Conservation (phyloP, 768 basidiomycete genomes). For the Hemileccinum rubropunctum region DNA sequence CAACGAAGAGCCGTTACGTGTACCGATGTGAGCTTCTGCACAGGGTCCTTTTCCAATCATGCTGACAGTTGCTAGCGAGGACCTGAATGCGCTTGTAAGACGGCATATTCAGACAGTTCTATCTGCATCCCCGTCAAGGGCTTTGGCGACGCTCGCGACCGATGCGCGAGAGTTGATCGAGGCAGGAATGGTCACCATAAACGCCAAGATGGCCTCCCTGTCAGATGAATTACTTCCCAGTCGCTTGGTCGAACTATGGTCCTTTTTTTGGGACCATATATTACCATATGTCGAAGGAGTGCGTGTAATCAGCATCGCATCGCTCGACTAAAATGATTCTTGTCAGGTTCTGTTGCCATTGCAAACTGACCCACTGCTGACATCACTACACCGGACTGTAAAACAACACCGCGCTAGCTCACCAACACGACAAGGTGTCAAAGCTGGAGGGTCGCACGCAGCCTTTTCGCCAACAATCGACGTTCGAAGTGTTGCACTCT, state of each 20-base stretch:
- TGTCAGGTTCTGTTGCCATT: slow-evolving; percentile 57
- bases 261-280: slow-evolving; percentile 90
- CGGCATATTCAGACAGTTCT: slow-evolving; percentile 75
- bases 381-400: slow-evolving; percentile 63
- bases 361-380: slow-evolving; percentile 60
- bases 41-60: background rate
- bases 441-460: slow-evolving; percentile 28
- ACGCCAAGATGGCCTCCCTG: slow-evolving; percentile 71
- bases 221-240: slow-evolving; percentile 78
- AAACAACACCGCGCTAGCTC: slow-evolving; percentile 54
- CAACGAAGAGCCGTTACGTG: slow-evolving; percentile 82
- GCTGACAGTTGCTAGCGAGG: slow-evolving; percentile 57
- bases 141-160: slow-evolving; percentile 67
- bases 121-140: slow-evolving; percentile 69
- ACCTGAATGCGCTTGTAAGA: slow-evolving; percentile 79
- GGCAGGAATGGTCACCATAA: slow-evolving; percentile 89
- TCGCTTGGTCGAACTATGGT: slow-evolving; percentile 85
- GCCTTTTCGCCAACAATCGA: slow-evolving; percentile 60
- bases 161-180: slow-evolving; percentile 83
- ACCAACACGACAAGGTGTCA: slow-evolving; percentile 49
- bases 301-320: slow-evolving; percentile 25
- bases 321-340: slow-evolving; percentile 17
- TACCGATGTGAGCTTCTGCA: slow-evolving; percentile 64
- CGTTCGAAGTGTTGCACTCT: slow-evolving; percentile 75
- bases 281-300: slow-evolving; percentile 88